Conservation (phyloP, 495 filamentous ascomycete species). For the Xylaria acuta region DNA sequence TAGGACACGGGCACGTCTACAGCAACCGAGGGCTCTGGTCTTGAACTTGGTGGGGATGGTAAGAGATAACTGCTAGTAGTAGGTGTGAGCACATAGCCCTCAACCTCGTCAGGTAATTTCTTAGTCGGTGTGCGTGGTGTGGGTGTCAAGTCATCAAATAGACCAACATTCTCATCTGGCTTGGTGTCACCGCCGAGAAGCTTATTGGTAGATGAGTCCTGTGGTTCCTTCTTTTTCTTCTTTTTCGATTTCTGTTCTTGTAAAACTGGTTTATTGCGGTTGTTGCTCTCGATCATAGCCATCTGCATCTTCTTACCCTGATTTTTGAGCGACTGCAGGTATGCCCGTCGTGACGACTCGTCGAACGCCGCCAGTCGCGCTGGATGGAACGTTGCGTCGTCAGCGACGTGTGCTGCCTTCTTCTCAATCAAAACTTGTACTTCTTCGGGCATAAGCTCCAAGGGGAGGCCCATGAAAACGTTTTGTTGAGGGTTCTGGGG, state of each 20-base stretch:
- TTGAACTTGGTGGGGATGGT: conserved; percentile 20
- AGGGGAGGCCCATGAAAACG: conserved; percentile 85
- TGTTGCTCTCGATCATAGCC: conserved; percentile 37
- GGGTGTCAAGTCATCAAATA: conserved; percentile 51
- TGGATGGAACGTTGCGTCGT: conserved; percentile 73
- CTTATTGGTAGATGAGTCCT: conserved; percentile 22
- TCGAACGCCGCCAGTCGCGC: conserved; percentile 63
- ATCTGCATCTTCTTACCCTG: conserved; percentile 50
- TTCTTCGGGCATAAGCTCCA: conserved; percentile 92
- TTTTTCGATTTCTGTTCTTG: conserved; percentile 41
- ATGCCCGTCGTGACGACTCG: conserved; percentile 57
- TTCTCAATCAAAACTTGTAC: conserved; percentile 82
- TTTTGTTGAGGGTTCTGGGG: conserved; percentile 95
- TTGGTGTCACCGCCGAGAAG: conserved; percentile 15
- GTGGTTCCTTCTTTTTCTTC: conserved; percentile 42
- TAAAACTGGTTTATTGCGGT: conserved; percentile 25
- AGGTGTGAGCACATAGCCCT: conserved; percentile 37
- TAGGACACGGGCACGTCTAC: conserved; percentile 50
- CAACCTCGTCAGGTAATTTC: conserved; percentile 15
- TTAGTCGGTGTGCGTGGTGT: conserved; percentile 27
- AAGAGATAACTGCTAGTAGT: conserved; percentile 41
- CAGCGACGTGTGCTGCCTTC: conserved; percentile 76
- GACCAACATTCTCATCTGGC: conserved; percentile 41
- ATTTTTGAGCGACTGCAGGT: conserved; percentile 48
- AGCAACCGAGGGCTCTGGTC: background rate